Evolutionary conservation across 768 basidiomycete species (phyloP), one percentile per base, ranked within the genome.

Genomic region (Mycena crocata): DNA sequence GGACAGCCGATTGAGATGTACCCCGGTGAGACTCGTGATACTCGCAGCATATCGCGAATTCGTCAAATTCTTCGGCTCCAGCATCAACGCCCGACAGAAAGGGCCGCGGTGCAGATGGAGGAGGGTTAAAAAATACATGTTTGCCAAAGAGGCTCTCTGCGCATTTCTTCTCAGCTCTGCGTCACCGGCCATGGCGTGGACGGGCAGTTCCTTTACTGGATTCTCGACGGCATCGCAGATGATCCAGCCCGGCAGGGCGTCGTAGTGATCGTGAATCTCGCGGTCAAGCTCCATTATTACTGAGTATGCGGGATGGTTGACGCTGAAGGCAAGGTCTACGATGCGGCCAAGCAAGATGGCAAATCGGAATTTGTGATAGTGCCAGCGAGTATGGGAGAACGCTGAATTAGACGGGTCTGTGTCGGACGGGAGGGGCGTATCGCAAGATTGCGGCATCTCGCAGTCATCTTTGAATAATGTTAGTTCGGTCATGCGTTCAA

Each of bases 391-490:
- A 57, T 72, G 70, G 1, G 73, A 74, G 60, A 66, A 74, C 3
- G 57, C 40, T 23, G 57, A 54, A 30, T 70, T 49, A 39, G 61
- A 52, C 13, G 46, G 26, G 19, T 72, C 70, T 2, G 62, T 57
- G 59, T 74, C 73, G 15, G 72, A 74, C 21, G 72, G 70, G 0
- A 74, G 67, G 1, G 73, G 73, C 7, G 68, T 68, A 46, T 72
- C 70, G 42, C 70, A 71, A n/a, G 70, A 70, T n/a, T 62, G 68
- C 1, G 73, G 73, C 72, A 74, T 74, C 46, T 72, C 71, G 31
- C 72, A 74, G 46, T 74, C 71, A 34, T 70, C 71, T 72, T 28
- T 1, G 14, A 37, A 51, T 28, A n/a, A n/a, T 35, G 34, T 44
- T 56, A 48, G 44, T 50, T 19, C 13, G 14, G 39, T n/a, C 35